phyloP scores from a whole-genome alignment of 495 filamentous ascomycete genomes.

The Penicillium manginii region DNA sequence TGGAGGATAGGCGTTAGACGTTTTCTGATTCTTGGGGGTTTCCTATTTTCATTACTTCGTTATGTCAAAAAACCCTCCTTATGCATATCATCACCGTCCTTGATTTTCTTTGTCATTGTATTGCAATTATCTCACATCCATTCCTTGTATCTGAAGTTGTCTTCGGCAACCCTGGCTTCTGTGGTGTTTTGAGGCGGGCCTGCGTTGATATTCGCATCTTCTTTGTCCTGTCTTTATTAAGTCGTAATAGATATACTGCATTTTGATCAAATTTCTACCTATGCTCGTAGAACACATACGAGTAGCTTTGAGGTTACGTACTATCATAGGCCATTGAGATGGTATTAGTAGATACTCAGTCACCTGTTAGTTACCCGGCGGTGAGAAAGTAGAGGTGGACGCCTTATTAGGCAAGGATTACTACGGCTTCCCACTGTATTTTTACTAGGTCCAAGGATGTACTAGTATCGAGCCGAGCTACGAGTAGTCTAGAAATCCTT shows the following conservation, averaged over 20 bases:
- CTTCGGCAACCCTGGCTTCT: conserved; percentile 12
- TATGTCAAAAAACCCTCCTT: conserved; percentile 9
- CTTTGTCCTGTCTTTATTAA: conserved; percentile 5
- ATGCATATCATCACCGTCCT: conserved; percentile 1
- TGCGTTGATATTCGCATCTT: conserved; percentile 1
- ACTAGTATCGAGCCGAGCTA: too few species aligned
- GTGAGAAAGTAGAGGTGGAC: too few species aligned
- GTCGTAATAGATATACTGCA: conserved; percentile 18
- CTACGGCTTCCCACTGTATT: too few species aligned
- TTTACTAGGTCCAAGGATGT: too few species aligned
- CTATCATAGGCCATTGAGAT: too few species aligned
- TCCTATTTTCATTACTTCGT: conserved; percentile 14
- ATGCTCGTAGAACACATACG: too few species aligned
- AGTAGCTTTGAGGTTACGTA: too few species aligned
- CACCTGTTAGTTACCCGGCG: too few species aligned
- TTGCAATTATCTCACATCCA: conserved; percentile 5
- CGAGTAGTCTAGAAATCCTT: too few species aligned
- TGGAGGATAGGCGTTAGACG: conserved; percentile 37
- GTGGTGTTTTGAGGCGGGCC: conserved; percentile 8
- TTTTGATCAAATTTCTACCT: background rate
- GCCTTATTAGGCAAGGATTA: too few species aligned
- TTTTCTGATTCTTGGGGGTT: conserved; percentile 21
- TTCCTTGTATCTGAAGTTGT: conserved; percentile 17
- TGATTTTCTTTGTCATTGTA: conserved; percentile 15
- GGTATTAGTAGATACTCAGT: too few species aligned